Conservation (phyloP, 495 filamentous ascomycete species). For the Podospora conica region DNA sequence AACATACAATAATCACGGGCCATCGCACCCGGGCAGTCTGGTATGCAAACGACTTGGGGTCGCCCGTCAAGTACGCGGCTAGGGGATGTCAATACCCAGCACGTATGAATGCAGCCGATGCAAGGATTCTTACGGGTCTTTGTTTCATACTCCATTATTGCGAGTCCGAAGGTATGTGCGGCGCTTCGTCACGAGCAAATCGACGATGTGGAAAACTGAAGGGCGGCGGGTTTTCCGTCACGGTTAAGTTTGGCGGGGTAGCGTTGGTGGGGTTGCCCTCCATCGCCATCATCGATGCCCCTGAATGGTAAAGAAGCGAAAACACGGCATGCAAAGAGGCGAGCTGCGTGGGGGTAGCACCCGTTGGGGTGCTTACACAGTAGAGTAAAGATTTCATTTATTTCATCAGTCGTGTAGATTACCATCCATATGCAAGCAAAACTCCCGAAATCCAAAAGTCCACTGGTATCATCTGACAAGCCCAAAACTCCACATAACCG, state of each 20-base stretch:
- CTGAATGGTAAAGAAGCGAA: neutral
- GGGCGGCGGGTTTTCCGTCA: neutral
- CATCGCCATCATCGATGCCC: neutral
- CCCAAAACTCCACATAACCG: constrained; percentile 1
- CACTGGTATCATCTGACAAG: constrained; percentile 7
- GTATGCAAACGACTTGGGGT: constrained; percentile 82
- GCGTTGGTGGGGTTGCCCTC: constrained; percentile 8
- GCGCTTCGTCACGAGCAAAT: neutral
- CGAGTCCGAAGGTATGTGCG: neutral
- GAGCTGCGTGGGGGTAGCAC: neutral
- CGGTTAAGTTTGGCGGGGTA: constrained; percentile 13
- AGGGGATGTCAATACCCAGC: neutral
- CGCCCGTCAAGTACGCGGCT: constrained; percentile 75
- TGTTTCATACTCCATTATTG: constrained; percentile 54
- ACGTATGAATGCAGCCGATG: neutral
- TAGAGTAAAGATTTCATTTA: neutral
- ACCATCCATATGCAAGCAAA: neutral
- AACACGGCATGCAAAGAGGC: neutral
- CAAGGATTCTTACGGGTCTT: constrained; percentile 48
- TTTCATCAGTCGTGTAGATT: neutral
- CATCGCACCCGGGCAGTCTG: constrained; percentile 77
- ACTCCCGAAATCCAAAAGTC: constrained; percentile 1
- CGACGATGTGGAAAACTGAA: neutral
- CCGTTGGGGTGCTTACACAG: neutral
- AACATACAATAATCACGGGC: constrained; percentile 81